Conservation (phyloP, 768 basidiomycete genomes). For the Coprinellus micaceus region DNA sequence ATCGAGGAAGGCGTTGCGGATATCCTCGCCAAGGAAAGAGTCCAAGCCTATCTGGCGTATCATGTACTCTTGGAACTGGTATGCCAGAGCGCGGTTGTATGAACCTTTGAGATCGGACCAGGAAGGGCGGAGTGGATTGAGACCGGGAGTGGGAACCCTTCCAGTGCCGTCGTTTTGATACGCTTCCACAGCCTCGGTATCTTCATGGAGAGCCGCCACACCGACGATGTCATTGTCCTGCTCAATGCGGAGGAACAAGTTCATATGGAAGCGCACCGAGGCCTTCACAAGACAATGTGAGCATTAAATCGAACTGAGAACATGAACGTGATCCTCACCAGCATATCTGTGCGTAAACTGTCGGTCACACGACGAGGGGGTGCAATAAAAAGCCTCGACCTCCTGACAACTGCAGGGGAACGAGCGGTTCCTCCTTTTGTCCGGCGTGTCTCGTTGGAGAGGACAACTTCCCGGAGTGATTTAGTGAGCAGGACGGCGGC, state of each 20-base stretch:
- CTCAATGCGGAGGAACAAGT: neutral
- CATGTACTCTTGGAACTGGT: neutral
- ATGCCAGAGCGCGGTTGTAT: neutral
- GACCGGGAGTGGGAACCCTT: neutral
- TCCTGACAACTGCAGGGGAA: no score
- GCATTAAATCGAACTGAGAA: neutral
- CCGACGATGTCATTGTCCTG: neutral
- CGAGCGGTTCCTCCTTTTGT: no score
- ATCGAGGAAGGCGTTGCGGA: neutral
- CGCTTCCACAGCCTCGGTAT: neutral
- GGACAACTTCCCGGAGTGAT: no score
- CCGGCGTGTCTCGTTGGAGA: no score
- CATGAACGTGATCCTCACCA: neutral
- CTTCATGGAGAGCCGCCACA: neutral
- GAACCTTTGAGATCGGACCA: neutral
- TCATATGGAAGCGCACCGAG: neutral
- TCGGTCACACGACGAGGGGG: neutral
- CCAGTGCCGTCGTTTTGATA: neutral
- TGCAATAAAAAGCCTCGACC: neutral
- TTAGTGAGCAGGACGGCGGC: no score
- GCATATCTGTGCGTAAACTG: neutral
- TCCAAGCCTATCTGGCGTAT: neutral
- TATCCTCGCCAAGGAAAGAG: neutral
- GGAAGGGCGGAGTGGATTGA: neutral
- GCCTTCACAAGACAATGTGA: neutral